These are phyloP conservation scores for Cryoendolithus antarcticus DNA, from an alignment of 2,329 filamentous ascomycete genomes.

Conservation along the genomic window DNA sequence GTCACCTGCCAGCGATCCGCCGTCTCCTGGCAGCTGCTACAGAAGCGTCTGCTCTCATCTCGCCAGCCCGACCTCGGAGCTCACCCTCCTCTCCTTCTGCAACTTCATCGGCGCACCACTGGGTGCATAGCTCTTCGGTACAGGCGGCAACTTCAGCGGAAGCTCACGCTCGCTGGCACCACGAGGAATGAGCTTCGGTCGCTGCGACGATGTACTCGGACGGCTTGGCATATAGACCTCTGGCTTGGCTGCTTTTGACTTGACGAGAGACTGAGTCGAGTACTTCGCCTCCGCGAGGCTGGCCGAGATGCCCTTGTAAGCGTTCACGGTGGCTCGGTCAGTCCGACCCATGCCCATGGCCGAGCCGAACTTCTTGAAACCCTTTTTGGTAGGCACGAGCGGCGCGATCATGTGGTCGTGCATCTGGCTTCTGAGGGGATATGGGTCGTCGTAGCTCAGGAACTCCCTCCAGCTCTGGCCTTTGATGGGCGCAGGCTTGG, in stretches of 20 bases:
- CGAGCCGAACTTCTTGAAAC: neutral
- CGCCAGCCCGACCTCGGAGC: no score
- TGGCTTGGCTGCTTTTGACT: neutral
- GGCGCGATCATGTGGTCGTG: neutral
- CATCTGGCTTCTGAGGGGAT: no score
- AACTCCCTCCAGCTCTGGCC: no score
- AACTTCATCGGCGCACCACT: constrained; percentile 1
- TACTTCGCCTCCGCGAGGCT: neutral
- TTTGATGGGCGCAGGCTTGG: no score
- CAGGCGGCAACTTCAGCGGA: constrained; percentile 16
- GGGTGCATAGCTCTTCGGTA: constrained; percentile 4
- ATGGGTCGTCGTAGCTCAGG: no score
- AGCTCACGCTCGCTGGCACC: constrained; percentile 22
- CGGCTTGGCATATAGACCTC: neutral
- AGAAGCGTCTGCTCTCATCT: no score
- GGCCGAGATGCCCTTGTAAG: neutral
- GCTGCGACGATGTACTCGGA: neutral
- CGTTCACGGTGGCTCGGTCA: neutral
- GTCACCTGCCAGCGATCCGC: no score
- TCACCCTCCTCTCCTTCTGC: no score
- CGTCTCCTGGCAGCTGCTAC: no score
- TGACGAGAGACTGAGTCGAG: neutral
- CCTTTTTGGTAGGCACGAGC: neutral
- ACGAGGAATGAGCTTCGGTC: constrained; percentile 19
- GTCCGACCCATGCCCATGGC: neutral